Evolutionary conservation across 2,329 filamentous ascomycete species (phyloP), one percentile per base, ranked within the genome.

Genomic region (Xylariaceae sp.): DNA sequence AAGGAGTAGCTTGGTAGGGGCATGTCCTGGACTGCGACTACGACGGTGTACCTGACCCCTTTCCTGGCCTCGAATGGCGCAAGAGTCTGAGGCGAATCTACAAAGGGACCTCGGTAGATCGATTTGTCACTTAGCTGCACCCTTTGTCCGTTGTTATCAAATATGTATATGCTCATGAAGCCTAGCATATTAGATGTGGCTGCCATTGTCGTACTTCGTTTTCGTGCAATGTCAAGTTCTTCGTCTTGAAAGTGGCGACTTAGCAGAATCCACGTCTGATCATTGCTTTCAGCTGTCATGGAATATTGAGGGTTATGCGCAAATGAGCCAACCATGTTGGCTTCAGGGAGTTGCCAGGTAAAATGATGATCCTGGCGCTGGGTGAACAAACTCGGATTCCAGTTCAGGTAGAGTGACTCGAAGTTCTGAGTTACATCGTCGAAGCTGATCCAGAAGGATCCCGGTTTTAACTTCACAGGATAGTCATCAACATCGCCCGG

Each of bases 321-420:
- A 43, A 87, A 78, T 3, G 81, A 84, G n/a, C 77, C 75, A 7
- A 78, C 71, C 60, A 80, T 73, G 33, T 73, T 77, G 35, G 72
- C 69, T 24, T 69, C 70, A 16, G 80, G 74, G 29, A 84, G 73
- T 2, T 87, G 80, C 94, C 94, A 99, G 2, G 81, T 80, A 67
- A 97, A 96, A 72, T 99, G 94, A 50, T 92, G 85, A 64, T 99
- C 92, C 70, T 96, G 87, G 7, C 92, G 86, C 67, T 89, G 76
- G 1, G 77, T 77, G 72, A 99, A 99, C 0, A 96, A 77, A 0
- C 82, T 81, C 0, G 94, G 92, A 61, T 96, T 97, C 94, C 94
- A 99, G 73, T 97, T 99, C 49, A 99, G 79, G 71, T 97, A 99
- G 62, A 99, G 84, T 15, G 92, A 96, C 69, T 97, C 92, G 59